Percentiles rank a stretch among this genome's conserved stretches.
phyloP scores from a whole-genome alignment of 495 filamentous ascomycete species.

The Xylaria palmicola region DNA sequence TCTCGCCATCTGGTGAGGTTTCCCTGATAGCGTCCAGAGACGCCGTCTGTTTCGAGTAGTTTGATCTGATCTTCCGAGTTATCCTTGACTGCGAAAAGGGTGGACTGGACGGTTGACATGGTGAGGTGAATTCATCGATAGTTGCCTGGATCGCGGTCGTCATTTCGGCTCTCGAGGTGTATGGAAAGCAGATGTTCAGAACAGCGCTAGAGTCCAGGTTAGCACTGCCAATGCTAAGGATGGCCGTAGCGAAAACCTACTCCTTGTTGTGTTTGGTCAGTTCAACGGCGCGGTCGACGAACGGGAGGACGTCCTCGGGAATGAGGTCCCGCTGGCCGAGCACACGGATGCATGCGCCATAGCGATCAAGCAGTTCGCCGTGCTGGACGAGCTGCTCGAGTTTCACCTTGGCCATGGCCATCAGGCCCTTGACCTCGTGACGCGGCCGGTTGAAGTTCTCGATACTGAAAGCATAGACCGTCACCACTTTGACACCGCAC shows the following conservation, averaged over 20 bases:
- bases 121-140: slow-evolving; percentile 75
- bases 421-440: slow-evolving; percentile 94
- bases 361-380: slow-evolving; percentile 87
- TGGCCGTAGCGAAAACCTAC: slow-evolving; percentile 36
- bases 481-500: slow-evolving; percentile 90
- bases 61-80: slow-evolving; percentile 72
- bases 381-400: slow-evolving; percentile 87
- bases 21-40: slow-evolving; percentile 47
- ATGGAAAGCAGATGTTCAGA: slow-evolving; percentile 95
- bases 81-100: slow-evolving; percentile 87
- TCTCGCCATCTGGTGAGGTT: slow-evolving; percentile 35
- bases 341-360: slow-evolving; percentile 82
- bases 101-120: slow-evolving; percentile 57
- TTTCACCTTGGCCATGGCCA: slow-evolving; percentile 97
- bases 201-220: slow-evolving; percentile 55
- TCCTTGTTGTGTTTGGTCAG: slow-evolving; percentile 81
- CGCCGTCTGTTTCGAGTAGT: slow-evolving; percentile 48
- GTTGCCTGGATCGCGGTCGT: slow-evolving; percentile 86
- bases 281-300: slow-evolving; percentile 76
- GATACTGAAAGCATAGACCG: slow-evolving; percentile 96
- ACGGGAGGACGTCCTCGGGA: slow-evolving; percentile 80
- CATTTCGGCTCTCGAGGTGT: slow-evolving; percentile 94
- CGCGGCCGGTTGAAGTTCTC: slow-evolving; percentile 99
- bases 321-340: slow-evolving; percentile 79
- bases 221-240: slow-evolving; percentile 2